These are phyloP conservation scores for Anethum foeniculum DNA, from an alignment of 140 eudicot genomes.

Conservation along the genomic window DNA sequence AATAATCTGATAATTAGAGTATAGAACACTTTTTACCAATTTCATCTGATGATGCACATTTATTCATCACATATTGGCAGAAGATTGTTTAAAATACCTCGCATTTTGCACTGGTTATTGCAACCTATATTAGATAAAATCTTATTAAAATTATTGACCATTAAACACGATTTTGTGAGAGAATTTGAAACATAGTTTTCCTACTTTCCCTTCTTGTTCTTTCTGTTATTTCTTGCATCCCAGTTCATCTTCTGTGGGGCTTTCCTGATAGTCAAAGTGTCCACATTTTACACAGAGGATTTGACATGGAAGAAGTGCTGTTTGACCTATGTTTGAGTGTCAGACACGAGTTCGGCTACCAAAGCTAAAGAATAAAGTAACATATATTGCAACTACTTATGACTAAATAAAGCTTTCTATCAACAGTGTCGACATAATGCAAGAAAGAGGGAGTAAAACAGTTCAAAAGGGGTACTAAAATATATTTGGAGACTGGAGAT, in stretches of 20 bases:
- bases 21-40: no score
- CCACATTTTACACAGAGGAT: not conserved
- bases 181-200: not conserved
- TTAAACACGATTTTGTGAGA: not conserved
- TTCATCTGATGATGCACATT: no score
- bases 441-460: not conserved
- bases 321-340: not conserved
- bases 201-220: not conserved
- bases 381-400: not conserved
- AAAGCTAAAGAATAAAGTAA: not conserved
- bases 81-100: no score
- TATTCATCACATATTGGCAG: no score
- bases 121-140: not conserved
- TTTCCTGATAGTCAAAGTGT: not conserved
- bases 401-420: not conserved
- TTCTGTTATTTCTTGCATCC: not conserved
- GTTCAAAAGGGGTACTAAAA: not conserved
- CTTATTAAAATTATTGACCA: not conserved
- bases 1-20: no score
- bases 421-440: not conserved
- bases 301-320: not conserved
- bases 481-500: not conserved
- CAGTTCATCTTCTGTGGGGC: not conserved
- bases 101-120: no score
- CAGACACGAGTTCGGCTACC: not conserved